phyloP scores from a whole-genome alignment of 73 alveolate genomes.

The Paramecium primaurelia region DNA sequence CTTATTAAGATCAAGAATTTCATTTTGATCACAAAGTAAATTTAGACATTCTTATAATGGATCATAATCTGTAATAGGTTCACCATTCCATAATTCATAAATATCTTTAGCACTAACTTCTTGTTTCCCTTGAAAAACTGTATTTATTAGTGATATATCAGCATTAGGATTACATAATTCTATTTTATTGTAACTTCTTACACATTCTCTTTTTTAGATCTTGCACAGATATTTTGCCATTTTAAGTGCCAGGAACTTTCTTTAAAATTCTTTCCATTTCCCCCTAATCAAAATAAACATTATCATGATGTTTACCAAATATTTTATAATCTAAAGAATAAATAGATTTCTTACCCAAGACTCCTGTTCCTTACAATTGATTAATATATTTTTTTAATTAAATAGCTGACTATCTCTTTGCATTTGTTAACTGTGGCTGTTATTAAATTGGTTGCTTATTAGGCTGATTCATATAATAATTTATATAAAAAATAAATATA shows the following conservation, averaged over 20 bases:
- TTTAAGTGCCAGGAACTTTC: background rate
- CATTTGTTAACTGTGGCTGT: background rate
- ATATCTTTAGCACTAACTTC: background rate
- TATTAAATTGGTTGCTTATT: background rate
- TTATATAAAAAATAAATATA: background rate
- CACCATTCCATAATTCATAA: constrained; percentile 15
- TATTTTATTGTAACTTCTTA: background rate
- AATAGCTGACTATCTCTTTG: background rate
- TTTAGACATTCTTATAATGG: background rate
- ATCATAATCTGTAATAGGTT: background rate
- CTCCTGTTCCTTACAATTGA: background rate
- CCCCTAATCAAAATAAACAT: background rate
- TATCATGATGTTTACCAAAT: background rate
- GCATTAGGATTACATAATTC: background rate
- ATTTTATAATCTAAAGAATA: background rate
- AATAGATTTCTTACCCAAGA: background rate
- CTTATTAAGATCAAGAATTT: background rate
- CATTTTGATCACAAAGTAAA: background rate
- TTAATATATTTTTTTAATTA: background rate
- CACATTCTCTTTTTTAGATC: background rate
- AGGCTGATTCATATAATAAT: background rate
- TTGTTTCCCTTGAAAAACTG: background rate
- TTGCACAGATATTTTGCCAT: background rate
- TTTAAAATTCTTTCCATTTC: constrained; percentile 3
- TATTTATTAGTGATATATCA: background rate